These are phyloP conservation scores for Balamuthia mandrillaris DNA, from an alignment of 208 protist species.

Conservation along the genomic window DNA sequence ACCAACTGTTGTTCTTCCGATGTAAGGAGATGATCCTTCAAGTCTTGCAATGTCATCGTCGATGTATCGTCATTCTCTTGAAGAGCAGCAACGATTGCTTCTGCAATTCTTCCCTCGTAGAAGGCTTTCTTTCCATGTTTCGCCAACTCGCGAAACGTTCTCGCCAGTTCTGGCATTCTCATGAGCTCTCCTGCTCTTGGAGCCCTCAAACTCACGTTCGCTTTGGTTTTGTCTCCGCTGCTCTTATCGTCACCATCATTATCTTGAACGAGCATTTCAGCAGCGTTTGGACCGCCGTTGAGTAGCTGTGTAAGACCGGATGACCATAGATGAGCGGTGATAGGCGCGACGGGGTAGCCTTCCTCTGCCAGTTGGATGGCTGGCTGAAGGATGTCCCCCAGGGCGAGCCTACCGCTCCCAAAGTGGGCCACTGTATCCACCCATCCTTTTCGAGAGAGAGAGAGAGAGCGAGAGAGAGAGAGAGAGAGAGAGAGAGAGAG, in stretches of 20 bases:
- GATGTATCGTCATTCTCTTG: slow-evolving; percentile 40
- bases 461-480: neutral
- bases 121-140: slow-evolving; percentile 63
- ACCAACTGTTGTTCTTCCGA: slow-evolving; percentile 41
- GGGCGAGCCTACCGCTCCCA: slow-evolving; percentile 52
- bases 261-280: slow-evolving; percentile 35
- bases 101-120: slow-evolving; percentile 58
- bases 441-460: slow-evolving; percentile 54
- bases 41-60: slow-evolving; percentile 58
- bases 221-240: too few species aligned
- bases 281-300: neutral
- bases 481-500: neutral
- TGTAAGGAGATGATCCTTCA: slow-evolving; percentile 49
- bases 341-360: slow-evolving; percentile 46
- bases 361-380: slow-evolving; percentile 62
- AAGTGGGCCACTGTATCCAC: slow-evolving; percentile 62
- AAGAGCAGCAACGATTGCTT: slow-evolving; percentile 61
- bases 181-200: slow-evolving; percentile 57
- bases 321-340: slow-evolving; percentile 46
- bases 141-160: slow-evolving; percentile 56
- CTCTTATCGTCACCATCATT: too few species aligned
- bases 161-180: slow-evolving; percentile 58
- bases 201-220: too few species aligned
- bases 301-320: neutral
- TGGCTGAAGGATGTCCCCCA: slow-evolving; percentile 57